Evolutionary conservation across 2,329 filamentous ascomycete genomes (phyloP).

Genomic region (Pseudopithomyces chartarum): DNA sequence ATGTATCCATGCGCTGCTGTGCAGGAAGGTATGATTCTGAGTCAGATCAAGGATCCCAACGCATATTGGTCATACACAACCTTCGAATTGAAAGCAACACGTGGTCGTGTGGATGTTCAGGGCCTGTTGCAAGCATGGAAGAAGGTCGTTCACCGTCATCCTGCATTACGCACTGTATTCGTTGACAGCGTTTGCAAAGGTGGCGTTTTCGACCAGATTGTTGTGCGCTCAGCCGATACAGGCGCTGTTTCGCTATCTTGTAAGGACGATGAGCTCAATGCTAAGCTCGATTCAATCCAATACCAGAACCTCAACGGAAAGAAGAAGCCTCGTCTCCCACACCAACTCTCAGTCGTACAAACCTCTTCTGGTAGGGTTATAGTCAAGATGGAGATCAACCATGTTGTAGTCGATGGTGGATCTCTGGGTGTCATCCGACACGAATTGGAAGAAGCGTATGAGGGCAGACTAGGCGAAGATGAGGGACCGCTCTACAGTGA

Average conservation of each 20-base stretch:
- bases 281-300: slow-evolving; percentile 30
- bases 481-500: slow-evolving; percentile 41
- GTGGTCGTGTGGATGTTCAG: slow-evolving; percentile 25
- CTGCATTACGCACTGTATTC: slow-evolving; percentile 40
- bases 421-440: slow-evolving; percentile 35
- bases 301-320: slow-evolving; percentile 33
- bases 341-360: slow-evolving; percentile 36
- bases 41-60: slow-evolving; percentile 36
- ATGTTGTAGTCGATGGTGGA: slow-evolving; percentile 41
- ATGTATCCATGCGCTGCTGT: slow-evolving; percentile 41
- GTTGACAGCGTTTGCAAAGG: slow-evolving; percentile 41
- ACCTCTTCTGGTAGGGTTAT: slow-evolving; percentile 34
- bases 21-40: slow-evolving; percentile 41
- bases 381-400: slow-evolving; percentile 43
- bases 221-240: slow-evolving; percentile 31
- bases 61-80: slow-evolving; percentile 37
- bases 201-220: slow-evolving; percentile 43
- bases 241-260: slow-evolving; percentile 30
- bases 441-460: slow-evolving; percentile 39
- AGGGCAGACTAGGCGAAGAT: slow-evolving; percentile 25
- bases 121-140: slow-evolving; percentile 34
- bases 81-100: slow-evolving; percentile 33
- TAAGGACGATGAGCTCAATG: slow-evolving; percentile 25
- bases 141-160: slow-evolving; percentile 38
- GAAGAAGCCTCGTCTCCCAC: slow-evolving; percentile 37